These are phyloP conservation scores for Lolium rigidum DNA, from an alignment of 176 grass and related monocot species.

Conservation along the genomic window DNA sequence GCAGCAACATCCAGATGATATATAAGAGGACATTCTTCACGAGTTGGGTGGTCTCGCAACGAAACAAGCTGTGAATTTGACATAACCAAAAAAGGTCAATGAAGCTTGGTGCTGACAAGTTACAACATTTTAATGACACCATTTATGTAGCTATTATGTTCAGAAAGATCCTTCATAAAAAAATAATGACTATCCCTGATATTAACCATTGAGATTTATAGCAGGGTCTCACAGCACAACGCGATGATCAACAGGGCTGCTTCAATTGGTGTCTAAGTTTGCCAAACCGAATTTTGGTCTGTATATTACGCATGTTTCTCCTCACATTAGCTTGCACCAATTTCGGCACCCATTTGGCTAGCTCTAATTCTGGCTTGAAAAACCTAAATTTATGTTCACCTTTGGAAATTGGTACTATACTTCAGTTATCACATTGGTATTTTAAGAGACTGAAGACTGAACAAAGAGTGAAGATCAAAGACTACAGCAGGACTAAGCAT, in stretches of 20 bases:
- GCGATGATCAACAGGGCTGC: neutral
- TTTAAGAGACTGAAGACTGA: neutral
- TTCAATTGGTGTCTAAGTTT: neutral
- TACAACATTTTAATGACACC: constrained; percentile 13
- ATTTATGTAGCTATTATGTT: constrained; percentile 29
- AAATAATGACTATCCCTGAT: constrained; percentile 24
- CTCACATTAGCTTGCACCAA: neutral
- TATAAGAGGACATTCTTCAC: constrained; percentile 92
- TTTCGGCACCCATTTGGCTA: constrained; percentile 19
- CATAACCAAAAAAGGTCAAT: constrained; percentile 36
- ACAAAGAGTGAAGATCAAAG: constrained; percentile 32
- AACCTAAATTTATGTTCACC: constrained; percentile 22
- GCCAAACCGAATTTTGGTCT: neutral
- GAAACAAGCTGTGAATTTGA: constrained; percentile 74
- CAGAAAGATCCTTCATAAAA: constrained; percentile 18
- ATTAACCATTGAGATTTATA: constrained; percentile 28
- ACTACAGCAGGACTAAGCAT: constrained; percentile 19
- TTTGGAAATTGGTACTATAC: neutral
- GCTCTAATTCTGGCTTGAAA: neutral
- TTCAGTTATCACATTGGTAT: constrained; percentile 16
- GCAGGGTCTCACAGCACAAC: neutral
- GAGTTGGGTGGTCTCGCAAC: constrained; percentile 83
- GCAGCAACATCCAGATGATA: constrained; percentile 99
- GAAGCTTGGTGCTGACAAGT: constrained; percentile 36
- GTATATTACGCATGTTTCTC: neutral